phyloP scores from a whole-genome alignment of 148 eudicot species.

The Salicornia ramosissima region DNA sequence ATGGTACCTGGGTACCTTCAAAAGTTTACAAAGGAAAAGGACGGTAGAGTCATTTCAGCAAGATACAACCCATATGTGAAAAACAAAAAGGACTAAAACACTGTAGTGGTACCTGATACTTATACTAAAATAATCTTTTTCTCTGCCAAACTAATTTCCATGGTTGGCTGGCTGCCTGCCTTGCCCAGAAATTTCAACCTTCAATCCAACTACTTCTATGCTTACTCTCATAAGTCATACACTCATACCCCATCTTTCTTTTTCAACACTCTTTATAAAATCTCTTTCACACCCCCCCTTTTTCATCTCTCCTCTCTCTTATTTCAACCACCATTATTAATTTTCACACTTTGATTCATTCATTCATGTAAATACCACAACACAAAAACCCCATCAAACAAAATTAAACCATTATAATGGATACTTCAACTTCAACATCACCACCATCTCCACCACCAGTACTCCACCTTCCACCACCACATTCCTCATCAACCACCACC shows the following conservation, averaged over 20 bases:
- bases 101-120: no score
- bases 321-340: neutral
- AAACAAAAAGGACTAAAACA: neutral
- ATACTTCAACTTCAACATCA: neutral
- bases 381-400: neutral
- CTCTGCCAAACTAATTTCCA: constrained; percentile 5
- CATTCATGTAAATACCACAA: constrained; percentile 6
- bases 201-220: constrained; percentile 22
- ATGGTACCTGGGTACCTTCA: no score
- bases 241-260: constrained; percentile 15
- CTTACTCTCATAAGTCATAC: neutral
- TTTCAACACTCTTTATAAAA: constrained; percentile 5
- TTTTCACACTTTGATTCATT: neutral
- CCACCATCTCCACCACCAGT: neutral
- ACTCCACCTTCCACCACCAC: constrained; percentile 1
- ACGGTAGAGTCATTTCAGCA: no score
- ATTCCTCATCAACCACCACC: constrained; percentile 4
- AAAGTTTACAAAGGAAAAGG: no score
- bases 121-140: constrained; percentile 2
- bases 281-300: neutral
- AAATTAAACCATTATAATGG: neutral
- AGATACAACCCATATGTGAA: neutral
- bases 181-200: constrained; percentile 26
- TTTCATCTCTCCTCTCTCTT: constrained; percentile 7
- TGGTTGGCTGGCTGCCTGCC: constrained; percentile 33